Percentiles rank a stretch among this genome's conserved stretches.
phyloP scores from a whole-genome alignment of 176 grass and related monocot species.

The Carex littledalei region DNA sequence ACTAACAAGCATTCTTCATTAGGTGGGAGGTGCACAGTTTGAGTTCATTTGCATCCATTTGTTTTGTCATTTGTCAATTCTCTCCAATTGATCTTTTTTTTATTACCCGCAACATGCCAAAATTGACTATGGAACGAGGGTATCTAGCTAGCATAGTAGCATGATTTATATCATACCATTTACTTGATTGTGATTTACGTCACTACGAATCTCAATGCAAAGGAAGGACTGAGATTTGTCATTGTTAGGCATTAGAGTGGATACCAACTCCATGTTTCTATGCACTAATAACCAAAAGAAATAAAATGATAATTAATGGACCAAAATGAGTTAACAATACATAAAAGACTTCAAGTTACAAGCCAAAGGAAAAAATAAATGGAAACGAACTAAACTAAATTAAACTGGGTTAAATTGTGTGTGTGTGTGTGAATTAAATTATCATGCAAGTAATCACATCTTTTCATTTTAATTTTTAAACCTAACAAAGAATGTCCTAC shows the following conservation, averaged over 20 bases:
- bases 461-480: background rate
- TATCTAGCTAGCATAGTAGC: background rate
- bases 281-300: background rate
- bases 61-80: background rate
- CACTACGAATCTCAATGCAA: background rate
- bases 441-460: conserved; percentile 1
- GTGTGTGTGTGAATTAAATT: background rate
- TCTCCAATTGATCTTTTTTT: background rate
- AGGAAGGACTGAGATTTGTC: background rate
- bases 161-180: background rate
- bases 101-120: background rate
- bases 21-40: background rate
- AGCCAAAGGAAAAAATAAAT: background rate
- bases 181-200: background rate
- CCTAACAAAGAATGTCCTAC: background rate
- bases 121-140: background rate
- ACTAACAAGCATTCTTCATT: no score
- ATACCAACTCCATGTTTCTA: no score
- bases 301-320: background rate
- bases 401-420: background rate
- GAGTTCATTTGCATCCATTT: background rate
- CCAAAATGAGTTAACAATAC: background rate
- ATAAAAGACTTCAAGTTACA: background rate
- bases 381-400: background rate
- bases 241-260: background rate